These are phyloP conservation scores for Fonsecaea erecta DNA, from an alignment of 2,329 filamentous ascomycete species.

Conservation along the genomic window DNA sequence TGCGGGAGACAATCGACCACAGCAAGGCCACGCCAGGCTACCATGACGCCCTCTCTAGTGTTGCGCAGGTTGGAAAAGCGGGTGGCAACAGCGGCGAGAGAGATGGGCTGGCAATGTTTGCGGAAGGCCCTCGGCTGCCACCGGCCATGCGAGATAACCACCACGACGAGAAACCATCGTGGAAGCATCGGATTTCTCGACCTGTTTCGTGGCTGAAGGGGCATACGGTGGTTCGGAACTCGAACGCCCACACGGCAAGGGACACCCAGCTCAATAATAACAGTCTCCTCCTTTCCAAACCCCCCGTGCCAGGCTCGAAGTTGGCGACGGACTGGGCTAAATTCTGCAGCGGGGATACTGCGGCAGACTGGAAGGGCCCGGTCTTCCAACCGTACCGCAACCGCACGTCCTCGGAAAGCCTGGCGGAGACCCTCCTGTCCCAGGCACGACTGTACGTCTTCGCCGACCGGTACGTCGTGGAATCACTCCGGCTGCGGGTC, in stretches of 20 bases:
- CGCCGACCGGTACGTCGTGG: slow-evolving; percentile 49
- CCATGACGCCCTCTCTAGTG: neutral
- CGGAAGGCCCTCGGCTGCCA: neutral
- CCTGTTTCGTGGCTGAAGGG: slow-evolving; percentile 2
- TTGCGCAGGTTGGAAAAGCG: neutral
- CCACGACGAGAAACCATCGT: neutral
- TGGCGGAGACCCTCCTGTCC: slow-evolving; percentile 39
- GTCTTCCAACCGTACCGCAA: slow-evolving; percentile 10
- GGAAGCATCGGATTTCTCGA: neutral
- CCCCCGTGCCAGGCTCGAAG: slow-evolving; percentile 7
- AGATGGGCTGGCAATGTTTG: neutral
- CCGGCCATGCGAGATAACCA: neutral
- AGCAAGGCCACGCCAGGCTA: neutral
- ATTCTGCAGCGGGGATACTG: neutral
- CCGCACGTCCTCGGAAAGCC: slow-evolving; percentile 2
- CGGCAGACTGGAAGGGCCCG: neutral
- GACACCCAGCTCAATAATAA: neutral
- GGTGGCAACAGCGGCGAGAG: neutral
- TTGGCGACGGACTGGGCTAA: slow-evolving; percentile 5
- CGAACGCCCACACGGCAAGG: neutral
- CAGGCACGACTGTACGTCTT: slow-evolving; percentile 49
- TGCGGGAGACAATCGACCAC: neutral
- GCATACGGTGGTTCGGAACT: neutral
- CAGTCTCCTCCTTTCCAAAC: neutral
- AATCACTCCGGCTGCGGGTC: slow-evolving; percentile 40